Conservation (phyloP, 31 red algal species). For the Endocladia muricata region DNA sequence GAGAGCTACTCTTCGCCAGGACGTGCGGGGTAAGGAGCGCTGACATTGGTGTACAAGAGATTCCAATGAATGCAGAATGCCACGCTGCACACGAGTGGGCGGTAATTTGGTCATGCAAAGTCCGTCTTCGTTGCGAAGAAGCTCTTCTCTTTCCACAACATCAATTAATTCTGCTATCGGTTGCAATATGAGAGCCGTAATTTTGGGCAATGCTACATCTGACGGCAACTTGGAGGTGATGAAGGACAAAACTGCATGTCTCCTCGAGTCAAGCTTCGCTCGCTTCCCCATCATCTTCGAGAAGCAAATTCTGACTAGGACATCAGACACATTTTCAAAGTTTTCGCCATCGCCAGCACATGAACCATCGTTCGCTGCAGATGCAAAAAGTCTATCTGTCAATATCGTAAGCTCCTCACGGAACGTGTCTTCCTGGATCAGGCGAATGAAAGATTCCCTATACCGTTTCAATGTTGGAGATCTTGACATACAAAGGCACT, state of each 20-base stretch:
- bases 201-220: slow-evolving; percentile 52
- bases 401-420: slow-evolving; percentile 73
- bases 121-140: background rate
- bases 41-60: slow-evolving; percentile 53
- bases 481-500: slow-evolving; percentile 52
- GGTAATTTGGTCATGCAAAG: slow-evolving; percentile 8
- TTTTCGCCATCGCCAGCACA: background rate
- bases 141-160: background rate
- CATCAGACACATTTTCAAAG: slow-evolving; percentile 31
- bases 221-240: slow-evolving; percentile 57
- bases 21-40: slow-evolving; percentile 12
- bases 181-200: slow-evolving; percentile 39
- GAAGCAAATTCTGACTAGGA: slow-evolving; percentile 75
- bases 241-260: slow-evolving; percentile 58
- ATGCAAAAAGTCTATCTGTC: slow-evolving; percentile 31
- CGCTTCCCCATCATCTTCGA: slow-evolving; percentile 70
- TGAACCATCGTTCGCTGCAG: background rate
- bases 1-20: slow-evolving; percentile 32
- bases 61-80: slow-evolving; percentile 55
- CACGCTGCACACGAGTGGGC: slow-evolving; percentile 26
- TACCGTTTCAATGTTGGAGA: slow-evolving; percentile 57
- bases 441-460: slow-evolving; percentile 67
- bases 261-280: slow-evolving; percentile 35
- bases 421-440: slow-evolving; percentile 57
- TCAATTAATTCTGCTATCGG: slow-evolving; percentile 18